Base-by-base conservation (phyloP, 2,329 filamentous ascomycete species). In the Metarhizium anisopliae region DNA sequence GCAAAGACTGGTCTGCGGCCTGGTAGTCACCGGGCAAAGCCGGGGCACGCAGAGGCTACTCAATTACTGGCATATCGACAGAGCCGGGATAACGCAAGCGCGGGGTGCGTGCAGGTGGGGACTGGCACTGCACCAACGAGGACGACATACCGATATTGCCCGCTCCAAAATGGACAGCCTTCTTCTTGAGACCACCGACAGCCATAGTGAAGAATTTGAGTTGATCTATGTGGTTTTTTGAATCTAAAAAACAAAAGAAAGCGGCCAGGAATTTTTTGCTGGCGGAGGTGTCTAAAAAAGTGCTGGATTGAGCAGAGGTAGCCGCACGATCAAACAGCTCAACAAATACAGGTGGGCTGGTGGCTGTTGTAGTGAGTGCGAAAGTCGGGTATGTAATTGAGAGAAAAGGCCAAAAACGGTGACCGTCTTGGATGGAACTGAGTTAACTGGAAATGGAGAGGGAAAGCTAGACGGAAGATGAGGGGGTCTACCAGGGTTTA, bases 91-190 rank as follows among this genome's bases (percentile, higher is more conserved):
- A 38, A 6, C 29, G 30, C 11, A 7, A 10, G 25, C 25, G 25
- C 25, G 25, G 25, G 25, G 25, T 25, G 25, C 25, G 25, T 25
- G 25, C 25, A 25, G 25, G 25, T 4, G 25, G 25, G 25, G 25
- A 25, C 25, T 25, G 25, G 25, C 25, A 25, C 45, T 50, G 55
- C 10, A 13, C 38, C n/a, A 14, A n/a, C 42, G 18, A 32, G 10
- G 51, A 25, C 20, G 18, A 67, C 75, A 55, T 74, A 73, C 86
- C 89, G 68, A 94, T 93, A 73, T 93, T 93, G 69, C 89, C 89
- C 66, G 88, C 88, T 63, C 89, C 89, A 65, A 94, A 93, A 75
- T 93, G 89, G 70, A 93, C 83, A 63, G 89, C 89, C 70, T 87
- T 90, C 71, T 83, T 84, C 38, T 51, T 51, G 20, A 25, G 25